Conservation (phyloP, 1,284 basidiomycete species). For the Cutaneotrichosporon cyanovorans region DNA sequence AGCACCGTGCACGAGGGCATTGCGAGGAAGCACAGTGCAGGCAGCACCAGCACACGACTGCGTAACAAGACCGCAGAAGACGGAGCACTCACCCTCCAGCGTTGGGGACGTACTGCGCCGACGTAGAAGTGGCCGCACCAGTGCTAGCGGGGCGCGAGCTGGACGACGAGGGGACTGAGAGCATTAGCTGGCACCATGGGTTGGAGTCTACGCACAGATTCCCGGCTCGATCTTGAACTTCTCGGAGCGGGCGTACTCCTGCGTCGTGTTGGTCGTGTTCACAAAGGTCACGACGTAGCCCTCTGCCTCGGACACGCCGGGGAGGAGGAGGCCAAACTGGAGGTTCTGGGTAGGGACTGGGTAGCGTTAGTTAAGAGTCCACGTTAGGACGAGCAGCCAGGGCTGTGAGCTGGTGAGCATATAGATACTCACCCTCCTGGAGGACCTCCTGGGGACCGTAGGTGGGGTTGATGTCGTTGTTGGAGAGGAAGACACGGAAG, state of each 20-base stretch:
- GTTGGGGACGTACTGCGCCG: too few species aligned
- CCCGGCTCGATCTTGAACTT: constrained; percentile 45
- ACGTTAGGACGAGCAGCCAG: neutral
- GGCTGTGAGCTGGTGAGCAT: neutral
- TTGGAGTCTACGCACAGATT: constrained; percentile 18
- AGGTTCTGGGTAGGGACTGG: constrained; percentile 29
- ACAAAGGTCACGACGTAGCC: constrained; percentile 50
- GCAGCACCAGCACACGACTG: too few species aligned
- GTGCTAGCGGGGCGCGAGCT: neutral
- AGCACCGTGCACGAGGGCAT: too few species aligned
- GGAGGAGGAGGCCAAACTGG: constrained; percentile 27
- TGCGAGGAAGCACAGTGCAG: too few species aligned
- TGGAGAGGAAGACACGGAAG: constrained; percentile 35
- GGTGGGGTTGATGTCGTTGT: constrained; percentile 18
- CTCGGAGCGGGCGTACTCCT: constrained; percentile 48
- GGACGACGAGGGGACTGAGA: neutral
- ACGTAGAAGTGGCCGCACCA: neutral
- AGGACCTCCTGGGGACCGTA: constrained; percentile 33
- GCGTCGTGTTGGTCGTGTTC: constrained; percentile 46
- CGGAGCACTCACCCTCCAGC: neutral
- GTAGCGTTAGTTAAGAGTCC: neutral
- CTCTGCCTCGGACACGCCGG: constrained; percentile 14
- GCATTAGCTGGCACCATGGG: neutral
- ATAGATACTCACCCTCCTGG: constrained; percentile 35
- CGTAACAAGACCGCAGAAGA: neutral